Percentiles rank a stretch among this genome's conserved stretches.
Conservation (phyloP, 192 early-diverging fungal species). For the Geranomyces variabilis region DNA sequence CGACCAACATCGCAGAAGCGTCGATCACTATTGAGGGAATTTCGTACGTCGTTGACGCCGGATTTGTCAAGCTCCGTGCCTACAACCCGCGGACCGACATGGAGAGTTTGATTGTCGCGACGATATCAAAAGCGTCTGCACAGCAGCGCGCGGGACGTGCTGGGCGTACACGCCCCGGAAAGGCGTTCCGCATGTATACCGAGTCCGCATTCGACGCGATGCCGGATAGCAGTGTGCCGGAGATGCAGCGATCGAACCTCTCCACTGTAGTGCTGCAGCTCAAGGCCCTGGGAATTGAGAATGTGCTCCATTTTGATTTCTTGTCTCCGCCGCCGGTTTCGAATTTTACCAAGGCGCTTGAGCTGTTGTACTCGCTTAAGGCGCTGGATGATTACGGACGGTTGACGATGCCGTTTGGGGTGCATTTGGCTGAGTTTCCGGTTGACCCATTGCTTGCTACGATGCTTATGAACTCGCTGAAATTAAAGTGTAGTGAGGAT, state of each 20-base stretch:
- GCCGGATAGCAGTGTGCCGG: slow-evolving; percentile 42
- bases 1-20: slow-evolving; percentile 91
- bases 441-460: slow-evolving; percentile 73
- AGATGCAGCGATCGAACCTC: slow-evolving; percentile 68
- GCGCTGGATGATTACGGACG: slow-evolving; percentile 72
- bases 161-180: slow-evolving; percentile 55
- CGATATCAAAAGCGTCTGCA: slow-evolving; percentile 51
- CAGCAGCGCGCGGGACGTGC: slow-evolving; percentile 52
- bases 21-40: slow-evolving; percentile 77
- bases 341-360: slow-evolving; percentile 69
- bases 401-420: slow-evolving; percentile 72
- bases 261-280: slow-evolving; percentile 71
- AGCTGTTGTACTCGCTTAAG: slow-evolving; percentile 73
- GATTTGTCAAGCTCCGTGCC: slow-evolving; percentile 73
- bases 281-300: slow-evolving; percentile 81
- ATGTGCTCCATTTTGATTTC: slow-evolving; percentile 79
- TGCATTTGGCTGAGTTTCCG: slow-evolving; percentile 74
- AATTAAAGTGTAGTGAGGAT: slow-evolving; percentile 72
- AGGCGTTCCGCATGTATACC: slow-evolving; percentile 56
- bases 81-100: slow-evolving; percentile 45
- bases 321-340: slow-evolving; percentile 74
- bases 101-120: slow-evolving; percentile 46
- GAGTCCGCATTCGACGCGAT: slow-evolving; percentile 43
- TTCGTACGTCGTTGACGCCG: slow-evolving; percentile 76
- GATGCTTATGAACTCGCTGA: slow-evolving; percentile 51